phyloP scores from a whole-genome alignment of 2,329 filamentous ascomycete genomes.

The Colletotrichum salicis region DNA sequence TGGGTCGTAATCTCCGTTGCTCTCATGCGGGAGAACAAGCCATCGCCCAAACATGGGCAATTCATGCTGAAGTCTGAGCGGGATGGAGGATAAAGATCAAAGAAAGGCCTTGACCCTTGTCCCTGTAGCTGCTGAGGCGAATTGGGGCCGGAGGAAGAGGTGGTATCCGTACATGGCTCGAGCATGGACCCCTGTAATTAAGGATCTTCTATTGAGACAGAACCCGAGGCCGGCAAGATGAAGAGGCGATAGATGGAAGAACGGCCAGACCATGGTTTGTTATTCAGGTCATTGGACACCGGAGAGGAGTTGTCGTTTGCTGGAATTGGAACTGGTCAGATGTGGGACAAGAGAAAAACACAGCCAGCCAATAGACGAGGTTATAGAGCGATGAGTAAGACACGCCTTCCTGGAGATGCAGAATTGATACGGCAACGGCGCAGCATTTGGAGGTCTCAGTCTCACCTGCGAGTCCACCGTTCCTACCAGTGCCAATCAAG shows the following conservation, averaged over 20 bases:
- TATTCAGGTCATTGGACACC: neutral
- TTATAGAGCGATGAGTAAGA: constrained; percentile 13
- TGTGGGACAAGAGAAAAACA: neutral
- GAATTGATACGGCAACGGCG: constrained; percentile 13
- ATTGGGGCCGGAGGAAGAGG: neutral
- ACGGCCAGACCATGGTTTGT: neutral
- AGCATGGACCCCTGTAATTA: neutral
- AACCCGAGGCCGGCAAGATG: neutral
- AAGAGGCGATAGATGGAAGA: neutral
- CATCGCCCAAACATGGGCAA: neutral
- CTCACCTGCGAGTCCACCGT: constrained; percentile 2
- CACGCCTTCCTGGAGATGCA: constrained; percentile 15
- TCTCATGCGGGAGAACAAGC: constrained; percentile 17
- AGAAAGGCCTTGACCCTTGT: neutral
- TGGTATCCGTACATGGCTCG: neutral
- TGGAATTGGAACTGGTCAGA: neutral
- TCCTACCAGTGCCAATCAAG: too few relatives aligned
- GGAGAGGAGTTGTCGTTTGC: neutral
- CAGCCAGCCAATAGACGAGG: neutral
- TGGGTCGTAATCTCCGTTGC: constrained; percentile 10
- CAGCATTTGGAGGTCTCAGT: constrained; percentile 17
- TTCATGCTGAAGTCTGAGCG: constrained; percentile 3
- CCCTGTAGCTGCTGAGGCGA: constrained; percentile 4
- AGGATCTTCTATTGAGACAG: neutral
- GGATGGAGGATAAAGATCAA: neutral